Conservation (phyloP, 768 basidiomycete genomes). For the Calocybe gangraenosa region DNA sequence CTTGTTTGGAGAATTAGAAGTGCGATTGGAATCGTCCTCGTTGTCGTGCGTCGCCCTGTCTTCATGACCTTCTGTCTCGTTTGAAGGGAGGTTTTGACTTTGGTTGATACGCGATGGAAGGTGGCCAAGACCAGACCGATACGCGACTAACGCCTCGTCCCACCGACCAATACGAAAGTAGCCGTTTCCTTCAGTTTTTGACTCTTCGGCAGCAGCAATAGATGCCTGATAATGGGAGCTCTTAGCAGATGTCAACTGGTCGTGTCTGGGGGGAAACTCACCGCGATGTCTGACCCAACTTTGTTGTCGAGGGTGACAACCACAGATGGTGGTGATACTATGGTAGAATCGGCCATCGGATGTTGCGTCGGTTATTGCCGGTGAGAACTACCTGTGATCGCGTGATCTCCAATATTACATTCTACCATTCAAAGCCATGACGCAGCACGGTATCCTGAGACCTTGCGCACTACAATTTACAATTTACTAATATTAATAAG, state of each 20-base stretch:
- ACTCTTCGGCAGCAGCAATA: conserved; percentile 49
- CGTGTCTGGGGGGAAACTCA: conserved; percentile 1
- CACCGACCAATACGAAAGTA: conserved; percentile 63
- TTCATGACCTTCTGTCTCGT: conserved; percentile 8
- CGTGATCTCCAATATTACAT: too few species aligned
- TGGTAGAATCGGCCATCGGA: conserved; percentile 13
- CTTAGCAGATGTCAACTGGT: too few species aligned
- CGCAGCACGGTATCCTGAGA: too few species aligned
- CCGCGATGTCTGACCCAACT: background rate
- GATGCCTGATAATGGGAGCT: conserved; percentile 29
- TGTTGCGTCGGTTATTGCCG: conserved; percentile 3
- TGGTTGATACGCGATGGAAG: conserved; percentile 46
- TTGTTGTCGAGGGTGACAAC: background rate
- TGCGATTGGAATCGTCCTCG: conserved; percentile 16
- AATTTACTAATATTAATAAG: too few species aligned
- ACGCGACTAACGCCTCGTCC: conserved; percentile 67
- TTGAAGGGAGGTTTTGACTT: conserved; percentile 9
- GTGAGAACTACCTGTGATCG: too few species aligned
- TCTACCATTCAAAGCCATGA: too few species aligned
- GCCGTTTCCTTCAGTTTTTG: conserved; percentile 76
- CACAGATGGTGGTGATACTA: conserved; percentile 7
- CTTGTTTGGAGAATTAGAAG: conserved; percentile 10
- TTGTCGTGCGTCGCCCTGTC: conserved; percentile 18
- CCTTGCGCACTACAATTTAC: too few species aligned
- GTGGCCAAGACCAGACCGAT: conserved; percentile 61